Percentiles rank a stretch among this genome's conserved stretches.
Conservation (phyloP, 768 basidiomycete species). For the Termitomyces sp. region DNA sequence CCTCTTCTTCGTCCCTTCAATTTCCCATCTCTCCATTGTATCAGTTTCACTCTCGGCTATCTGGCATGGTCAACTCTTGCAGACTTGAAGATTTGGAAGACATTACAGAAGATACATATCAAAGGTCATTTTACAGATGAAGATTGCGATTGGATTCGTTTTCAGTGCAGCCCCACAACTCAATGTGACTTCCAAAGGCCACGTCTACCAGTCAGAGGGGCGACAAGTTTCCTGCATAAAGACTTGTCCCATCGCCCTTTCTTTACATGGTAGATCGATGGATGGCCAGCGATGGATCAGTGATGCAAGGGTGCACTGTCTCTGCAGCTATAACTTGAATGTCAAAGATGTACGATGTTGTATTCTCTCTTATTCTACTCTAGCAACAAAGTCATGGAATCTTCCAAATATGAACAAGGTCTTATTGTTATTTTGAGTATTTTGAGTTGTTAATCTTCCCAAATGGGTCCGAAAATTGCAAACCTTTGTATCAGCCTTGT, state of each 20-base stretch:
- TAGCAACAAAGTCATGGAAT: too few species aligned
- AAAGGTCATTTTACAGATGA: background rate
- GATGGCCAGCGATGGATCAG: too few species aligned
- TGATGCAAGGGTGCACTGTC: too few species aligned
- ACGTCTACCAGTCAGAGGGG: background rate
- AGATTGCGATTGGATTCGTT: background rate
- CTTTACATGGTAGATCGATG: too few species aligned
- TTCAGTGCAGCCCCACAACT: background rate
- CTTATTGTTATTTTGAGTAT: too few species aligned
- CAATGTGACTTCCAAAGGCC: background rate
- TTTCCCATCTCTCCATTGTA: background rate
- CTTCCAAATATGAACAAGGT: too few species aligned
- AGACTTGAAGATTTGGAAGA: background rate
- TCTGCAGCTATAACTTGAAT: too few species aligned
- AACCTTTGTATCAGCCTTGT: too few species aligned
- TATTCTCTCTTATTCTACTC: too few species aligned
- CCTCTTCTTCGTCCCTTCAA: background rate
- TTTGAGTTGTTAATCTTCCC: too few species aligned
- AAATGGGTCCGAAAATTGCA: too few species aligned
- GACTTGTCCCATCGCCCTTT: background rate
- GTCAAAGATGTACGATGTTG: too few species aligned
- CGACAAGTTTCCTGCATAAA: background rate
- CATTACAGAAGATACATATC: background rate
- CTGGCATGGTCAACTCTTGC: background rate
- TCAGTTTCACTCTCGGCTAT: background rate